Evolutionary conservation across 495 filamentous ascomycete genomes (phyloP), one percentile per base, ranked within the genome.

Genomic region (Aspergillus sclerotioniger): DNA sequence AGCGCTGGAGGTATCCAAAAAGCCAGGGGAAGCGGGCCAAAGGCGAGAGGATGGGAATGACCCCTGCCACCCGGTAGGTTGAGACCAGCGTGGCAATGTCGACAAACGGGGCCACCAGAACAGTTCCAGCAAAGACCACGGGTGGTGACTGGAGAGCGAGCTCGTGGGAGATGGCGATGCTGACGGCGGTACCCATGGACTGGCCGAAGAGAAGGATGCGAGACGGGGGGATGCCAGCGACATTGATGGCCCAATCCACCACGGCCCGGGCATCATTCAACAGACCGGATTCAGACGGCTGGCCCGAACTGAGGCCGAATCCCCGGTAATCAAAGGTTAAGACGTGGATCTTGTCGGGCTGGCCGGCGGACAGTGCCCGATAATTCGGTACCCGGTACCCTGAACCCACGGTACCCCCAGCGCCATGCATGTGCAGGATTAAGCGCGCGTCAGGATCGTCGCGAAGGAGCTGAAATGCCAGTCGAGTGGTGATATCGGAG

Each of bases 271-370:
- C 89, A 66, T 96, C 90, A 3, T 76, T 71, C 48, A 89, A 84
- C 20, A 94, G 76, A 0, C 91, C 91, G 1, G 64, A 55, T 67
- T 94, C 90, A 0, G 87, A 87, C 12, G 90, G 90, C 6, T 70
- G 71, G 16, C 91, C 90, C 6, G 79, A 84, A 46, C 85, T 90
- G 46, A 78, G 79, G 16, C 90, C 90, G 65, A 88, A 94, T 29
- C 90, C 90, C 17, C 91, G 85, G 68, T 93, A 93, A 74, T 92
- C 89, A 56, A 92, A 78, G 15, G 85, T 75, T 0, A 90, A 63
- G 28, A 89, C 77, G 55, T 90, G 86, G 33, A 82, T 80, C 60
- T 76, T 80, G 37, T 77, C 76, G 9, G 74, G 74, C 13, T 82
- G 76, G 0, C 81, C 82, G 46, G 81, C 78, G 5, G 85, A 83